Evolutionary conservation across 345 rosid species (phyloP), one percentile per base, ranked within the genome.

Genomic region (Hevea brasiliensis): DNA sequence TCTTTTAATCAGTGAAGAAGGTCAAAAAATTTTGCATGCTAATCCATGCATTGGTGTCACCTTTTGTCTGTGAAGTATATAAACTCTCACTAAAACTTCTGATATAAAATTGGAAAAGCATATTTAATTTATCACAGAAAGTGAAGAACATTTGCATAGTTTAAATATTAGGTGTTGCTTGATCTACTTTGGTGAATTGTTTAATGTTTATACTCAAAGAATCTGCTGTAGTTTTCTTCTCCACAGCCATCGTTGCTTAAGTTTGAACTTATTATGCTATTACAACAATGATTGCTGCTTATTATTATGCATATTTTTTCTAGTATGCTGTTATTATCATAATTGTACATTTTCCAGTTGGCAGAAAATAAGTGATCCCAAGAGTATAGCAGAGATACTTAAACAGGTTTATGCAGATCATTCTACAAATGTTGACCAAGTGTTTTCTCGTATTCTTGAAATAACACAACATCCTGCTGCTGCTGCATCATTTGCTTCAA

Each of bases 401-500:
- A 87, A 87, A 77, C 99, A 90, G 75, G 99, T 95, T 50, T 95
- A 92, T 62, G 89, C 81, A 37, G 99, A 92, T 82, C 99, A 95
- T 76, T 83, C 97, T 8, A 89, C 88, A 35, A 78, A 92, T 65
- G 91, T 88, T 6, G 99, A 95, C 83, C 83, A 84, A 74, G 98
- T 95, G 17, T 90, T 91, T 72, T 79, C 92, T 68, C 90, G 74
- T 71, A 89, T 95, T 65, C 87, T 89, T 41, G 88, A 89, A 84
- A 78, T 87, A 65, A 87, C 98, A 18, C 84, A 86, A 74, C 98
- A 94, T 80, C 99, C 98, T 18, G 98, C 96, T 27, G 97, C 99
- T 68, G 97, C 98, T 24, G 97, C 99, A 1, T 87, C 98, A 15
- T 85, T 94, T 72, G 94, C 98, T 71, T 94, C 96, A 4, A 92